phyloP scores from a whole-genome alignment of 2,329 filamentous ascomycete genomes.

The Sphaceloma murrayae region DNA sequence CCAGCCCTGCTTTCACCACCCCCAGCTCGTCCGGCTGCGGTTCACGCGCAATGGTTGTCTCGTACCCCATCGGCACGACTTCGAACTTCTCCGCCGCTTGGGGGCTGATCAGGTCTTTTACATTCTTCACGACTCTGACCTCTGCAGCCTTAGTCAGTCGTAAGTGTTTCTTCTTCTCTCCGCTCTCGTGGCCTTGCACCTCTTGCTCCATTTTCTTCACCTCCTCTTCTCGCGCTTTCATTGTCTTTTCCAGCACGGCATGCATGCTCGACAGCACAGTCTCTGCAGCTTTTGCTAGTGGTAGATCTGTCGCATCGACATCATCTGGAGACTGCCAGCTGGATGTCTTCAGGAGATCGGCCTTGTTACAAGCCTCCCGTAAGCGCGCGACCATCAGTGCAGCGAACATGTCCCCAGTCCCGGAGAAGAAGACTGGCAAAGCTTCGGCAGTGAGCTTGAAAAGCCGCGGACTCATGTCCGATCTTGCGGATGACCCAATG shows the following conservation, averaged over 20 bases:
- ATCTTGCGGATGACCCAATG: constrained; percentile 65
- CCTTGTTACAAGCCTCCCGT: constrained; percentile 62
- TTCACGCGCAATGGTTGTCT: background rate
- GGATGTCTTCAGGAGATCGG: constrained; percentile 42
- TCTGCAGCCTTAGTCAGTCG: constrained; percentile 77
- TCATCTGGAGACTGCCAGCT: constrained; percentile 72
- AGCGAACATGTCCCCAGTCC: constrained; percentile 97
- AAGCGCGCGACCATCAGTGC: constrained; percentile 81
- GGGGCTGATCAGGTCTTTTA: constrained; percentile 58
- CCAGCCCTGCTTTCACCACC: constrained; percentile 53
- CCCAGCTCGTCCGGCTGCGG: constrained; percentile 64
- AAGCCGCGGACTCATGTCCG: constrained; percentile 58
- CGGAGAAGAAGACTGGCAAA: constrained; percentile 88
- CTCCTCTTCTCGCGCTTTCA: constrained; percentile 55
- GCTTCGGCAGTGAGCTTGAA: constrained; percentile 82
- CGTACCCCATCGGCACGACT: constrained; percentile 34
- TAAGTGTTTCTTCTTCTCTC: constrained; percentile 53
- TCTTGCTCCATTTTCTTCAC: constrained; percentile 43
- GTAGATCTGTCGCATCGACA: constrained; percentile 60
- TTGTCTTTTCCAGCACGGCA: constrained; percentile 61
- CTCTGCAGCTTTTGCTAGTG: constrained; percentile 72
- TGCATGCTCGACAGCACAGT: constrained; percentile 93
- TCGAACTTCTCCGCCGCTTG: constrained; percentile 53
- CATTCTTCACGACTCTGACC: constrained; percentile 69
- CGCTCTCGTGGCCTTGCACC: constrained; percentile 35